Base-by-base conservation (phyloP, 345 rosid species). In the Syzygium oleosum region DNA sequence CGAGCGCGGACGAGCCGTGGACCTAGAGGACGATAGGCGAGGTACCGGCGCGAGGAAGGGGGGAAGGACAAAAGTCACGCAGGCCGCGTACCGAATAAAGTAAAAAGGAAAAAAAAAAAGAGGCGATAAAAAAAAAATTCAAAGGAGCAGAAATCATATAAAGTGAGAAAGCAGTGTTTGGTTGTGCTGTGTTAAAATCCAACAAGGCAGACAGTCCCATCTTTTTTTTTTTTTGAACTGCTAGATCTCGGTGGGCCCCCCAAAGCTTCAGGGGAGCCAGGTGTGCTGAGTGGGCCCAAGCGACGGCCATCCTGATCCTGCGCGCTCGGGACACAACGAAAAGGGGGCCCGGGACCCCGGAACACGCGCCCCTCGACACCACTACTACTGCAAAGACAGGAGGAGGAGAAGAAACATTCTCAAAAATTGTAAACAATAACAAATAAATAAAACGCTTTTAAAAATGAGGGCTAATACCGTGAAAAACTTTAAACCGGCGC, bases 381-480 rank as follows among this genome's bases (percentile, higher is more conserved):
- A 4, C 73, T 14, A 4, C 73, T 14, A 9, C 73, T 1, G 61
- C 49, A 22, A 2, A 4, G 80, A 19, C 80, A 1, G 43, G 46
- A 43, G 46, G 46, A 43, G 46, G 7, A 43, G 46, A 34, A 3
- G 49, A 73, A 73, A 73, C 80, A 73, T 73, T 38, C 83, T 38
- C 25, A 17, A 73, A 9, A 34, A 21, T 5, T 21, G 27, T 0
- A 5, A 38, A 73, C 22, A 16, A 31, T 31, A 31, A 29, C 7
- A 31, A 31, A 17, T 4, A 8, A 16, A 31, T n/a, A 17, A 0
- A 68, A 2, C 1, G 8, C 3, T 5, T 27, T 11, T 25, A 43
- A 5, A 43, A 43, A 43, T 43, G 7, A 43, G 1, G 6, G 5
- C 7, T 43, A 43, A 6, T 43, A 43, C 1, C 7, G 46, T 6